phyloP scores from a whole-genome alignment of 768 basidiomycete genomes.

The Obba rivulosa region DNA sequence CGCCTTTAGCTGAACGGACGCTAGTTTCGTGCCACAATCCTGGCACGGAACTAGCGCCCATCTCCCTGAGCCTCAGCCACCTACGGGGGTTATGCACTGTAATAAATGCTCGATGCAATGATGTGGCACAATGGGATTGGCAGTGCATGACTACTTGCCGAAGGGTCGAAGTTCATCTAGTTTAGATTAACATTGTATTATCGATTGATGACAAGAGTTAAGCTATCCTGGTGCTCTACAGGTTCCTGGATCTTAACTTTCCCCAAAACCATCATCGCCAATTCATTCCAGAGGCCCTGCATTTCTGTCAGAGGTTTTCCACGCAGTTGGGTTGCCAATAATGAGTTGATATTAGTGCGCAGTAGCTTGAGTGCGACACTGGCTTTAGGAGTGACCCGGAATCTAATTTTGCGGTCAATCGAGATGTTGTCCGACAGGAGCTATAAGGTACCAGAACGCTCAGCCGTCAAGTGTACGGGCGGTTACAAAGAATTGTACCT shows the following conservation, averaged over 20 bases:
- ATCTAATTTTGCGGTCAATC: constrained; percentile 84
- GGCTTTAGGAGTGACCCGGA: constrained; percentile 61
- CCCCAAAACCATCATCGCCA: constrained; percentile 59
- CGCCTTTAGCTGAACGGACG: too few species aligned
- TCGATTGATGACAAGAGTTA: constrained; percentile 17
- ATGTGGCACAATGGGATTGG: too few species aligned
- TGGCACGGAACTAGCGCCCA: too few species aligned
- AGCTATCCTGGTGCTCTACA: constrained; percentile 20
- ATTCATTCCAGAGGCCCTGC: constrained; percentile 68
- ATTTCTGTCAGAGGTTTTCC: constrained; percentile 51
- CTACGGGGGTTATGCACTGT: too few species aligned
- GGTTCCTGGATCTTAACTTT: constrained; percentile 25
- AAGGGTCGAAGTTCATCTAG: too few species aligned
- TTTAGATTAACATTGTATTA: too few species aligned
- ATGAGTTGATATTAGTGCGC: constrained; percentile 52
- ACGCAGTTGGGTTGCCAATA: constrained; percentile 65
- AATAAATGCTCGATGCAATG: too few species aligned
- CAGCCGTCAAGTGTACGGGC: neutral
- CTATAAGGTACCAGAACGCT: constrained; percentile 34
- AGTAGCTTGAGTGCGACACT: constrained; percentile 78
- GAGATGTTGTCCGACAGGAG: constrained; percentile 62
- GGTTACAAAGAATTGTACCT: constrained; percentile 39
- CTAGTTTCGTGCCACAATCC: too few species aligned
- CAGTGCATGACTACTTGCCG: too few species aligned
- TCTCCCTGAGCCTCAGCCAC: too few species aligned